Percentiles rank a stretch among this genome's conserved stretches.
These are phyloP conservation scores for Pythium insidiosum DNA, from an alignment of 352 stramenopile genomes.

Conservation along the genomic window DNA sequence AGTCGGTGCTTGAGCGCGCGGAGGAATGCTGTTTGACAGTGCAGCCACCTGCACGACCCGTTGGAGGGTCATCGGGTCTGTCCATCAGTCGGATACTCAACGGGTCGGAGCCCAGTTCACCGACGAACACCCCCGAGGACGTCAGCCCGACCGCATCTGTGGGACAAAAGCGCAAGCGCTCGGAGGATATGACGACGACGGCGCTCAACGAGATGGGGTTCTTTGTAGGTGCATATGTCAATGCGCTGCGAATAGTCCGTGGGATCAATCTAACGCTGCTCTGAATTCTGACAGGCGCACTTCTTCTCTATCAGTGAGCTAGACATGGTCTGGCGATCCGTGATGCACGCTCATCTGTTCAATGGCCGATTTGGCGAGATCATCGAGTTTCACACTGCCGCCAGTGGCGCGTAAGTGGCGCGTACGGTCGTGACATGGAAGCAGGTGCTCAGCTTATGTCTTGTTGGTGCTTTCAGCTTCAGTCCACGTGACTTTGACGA, in stretches of 20 bases:
- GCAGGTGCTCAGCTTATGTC: background rate
- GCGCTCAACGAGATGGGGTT: conserved; percentile 7
- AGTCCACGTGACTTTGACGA: conserved; percentile 68
- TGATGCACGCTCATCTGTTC: conserved; percentile 30
- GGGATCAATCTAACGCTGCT: too few relatives aligned
- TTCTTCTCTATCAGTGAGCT: conserved; percentile 34
- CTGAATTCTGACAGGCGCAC: conserved; percentile 20
- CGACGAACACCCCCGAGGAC: background rate
- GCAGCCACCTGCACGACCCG: background rate
- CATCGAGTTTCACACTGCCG: conserved; percentile 32
- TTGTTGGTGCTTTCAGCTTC: conserved; percentile 20
- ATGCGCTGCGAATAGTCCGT: conserved; percentile 2
- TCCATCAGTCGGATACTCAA: conserved; percentile 12
- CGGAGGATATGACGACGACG: conserved; percentile 5
- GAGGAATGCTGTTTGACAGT: conserved; percentile 5
- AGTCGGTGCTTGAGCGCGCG: conserved; percentile 6
- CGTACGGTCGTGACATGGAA: background rate
- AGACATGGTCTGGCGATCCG: conserved; percentile 32
- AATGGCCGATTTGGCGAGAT: conserved; percentile 27
- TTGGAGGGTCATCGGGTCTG: background rate
- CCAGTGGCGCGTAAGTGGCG: conserved; percentile 34
- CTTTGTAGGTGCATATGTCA: conserved; percentile 13
- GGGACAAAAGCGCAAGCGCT: conserved; percentile 19
- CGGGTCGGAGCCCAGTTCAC: background rate
- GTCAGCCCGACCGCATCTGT: too few relatives aligned